Conservation (phyloP, 2,329 filamentous ascomycete species). For the Seiridium unicorne region DNA sequence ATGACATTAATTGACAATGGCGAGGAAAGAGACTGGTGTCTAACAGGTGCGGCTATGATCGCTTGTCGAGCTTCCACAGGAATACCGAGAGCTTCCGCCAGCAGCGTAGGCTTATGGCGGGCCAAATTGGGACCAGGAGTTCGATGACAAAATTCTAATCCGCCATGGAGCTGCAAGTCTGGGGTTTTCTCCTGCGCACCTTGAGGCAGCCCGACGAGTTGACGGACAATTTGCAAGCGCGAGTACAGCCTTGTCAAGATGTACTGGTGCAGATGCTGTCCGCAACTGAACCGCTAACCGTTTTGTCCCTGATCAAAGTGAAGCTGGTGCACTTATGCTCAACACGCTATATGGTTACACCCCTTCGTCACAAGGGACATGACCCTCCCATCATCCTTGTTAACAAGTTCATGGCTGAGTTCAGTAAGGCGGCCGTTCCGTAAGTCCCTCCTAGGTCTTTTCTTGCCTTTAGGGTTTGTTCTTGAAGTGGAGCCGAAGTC, state of each 20-base stretch:
- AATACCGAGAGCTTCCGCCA: conserved; percentile 35
- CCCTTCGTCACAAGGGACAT: conserved; percentile 14
- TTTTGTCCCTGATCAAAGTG: conserved; percentile 26
- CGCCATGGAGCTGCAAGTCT: conserved; percentile 42
- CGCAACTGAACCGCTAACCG: background rate
- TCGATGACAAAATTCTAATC: conserved; percentile 35
- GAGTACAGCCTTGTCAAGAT: conserved; percentile 10
- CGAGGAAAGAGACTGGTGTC: background rate
- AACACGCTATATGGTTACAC: conserved; percentile 28
- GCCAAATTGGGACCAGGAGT: conserved; percentile 41
- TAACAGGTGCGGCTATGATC: conserved; percentile 33
- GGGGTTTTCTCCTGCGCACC: conserved; percentile 40
- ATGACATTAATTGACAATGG: too few relatives aligned
- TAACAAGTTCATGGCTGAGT: conserved; percentile 17
- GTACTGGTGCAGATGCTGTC: background rate
- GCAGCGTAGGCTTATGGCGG: conserved; percentile 43
- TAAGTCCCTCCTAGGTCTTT: too few relatives aligned
- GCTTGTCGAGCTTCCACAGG: conserved; percentile 29
- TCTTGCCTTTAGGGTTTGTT: too few relatives aligned
- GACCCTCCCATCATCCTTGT: conserved; percentile 22
- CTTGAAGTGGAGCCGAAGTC: too few relatives aligned
- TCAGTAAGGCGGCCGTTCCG: conserved; percentile 13
- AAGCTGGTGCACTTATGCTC: conserved; percentile 23
- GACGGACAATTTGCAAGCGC: conserved; percentile 40
- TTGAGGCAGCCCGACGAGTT: conserved; percentile 35